Percentiles rank a stretch among this genome's conserved stretches.
Conservation (phyloP, 148 eudicot genomes). For the Rhododendron griersonianum region DNA sequence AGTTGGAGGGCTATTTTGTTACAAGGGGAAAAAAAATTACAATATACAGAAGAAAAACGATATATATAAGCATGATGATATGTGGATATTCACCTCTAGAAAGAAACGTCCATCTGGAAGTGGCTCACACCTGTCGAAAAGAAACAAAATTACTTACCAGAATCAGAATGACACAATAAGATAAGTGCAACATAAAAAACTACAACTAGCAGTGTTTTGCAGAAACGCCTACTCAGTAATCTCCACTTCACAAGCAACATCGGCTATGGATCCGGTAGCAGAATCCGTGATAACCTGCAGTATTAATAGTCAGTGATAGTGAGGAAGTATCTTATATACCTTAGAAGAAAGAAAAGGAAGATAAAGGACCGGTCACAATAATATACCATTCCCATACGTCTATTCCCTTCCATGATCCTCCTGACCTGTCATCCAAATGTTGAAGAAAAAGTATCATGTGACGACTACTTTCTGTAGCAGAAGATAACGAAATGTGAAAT, state of each 20-base stretch:
- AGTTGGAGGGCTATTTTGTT: background rate
- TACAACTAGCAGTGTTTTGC: background rate
- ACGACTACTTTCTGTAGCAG: background rate
- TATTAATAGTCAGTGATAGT: background rate
- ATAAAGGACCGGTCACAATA: conserved; percentile 18
- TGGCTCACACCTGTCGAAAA: conserved; percentile 81
- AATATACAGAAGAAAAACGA: background rate
- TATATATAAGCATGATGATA: background rate
- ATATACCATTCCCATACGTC: conserved; percentile 99
- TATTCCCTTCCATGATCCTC: conserved; percentile 99
- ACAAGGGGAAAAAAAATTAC: background rate
- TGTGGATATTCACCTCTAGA: conserved; percentile 59
- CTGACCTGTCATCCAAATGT: conserved; percentile 64
- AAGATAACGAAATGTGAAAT: background rate
- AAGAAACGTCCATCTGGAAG: conserved; percentile 98
- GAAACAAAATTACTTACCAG: background rate
- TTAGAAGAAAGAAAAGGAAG: conserved; percentile 16
- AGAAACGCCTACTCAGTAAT: conserved; percentile 51
- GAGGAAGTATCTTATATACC: conserved; percentile 1
- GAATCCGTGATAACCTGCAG: conserved; percentile 45
- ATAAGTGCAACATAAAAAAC: conserved; percentile 26
- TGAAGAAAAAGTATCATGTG: background rate
- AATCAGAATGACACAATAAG: conserved; percentile 8
- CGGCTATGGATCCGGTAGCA: conserved; percentile 74
- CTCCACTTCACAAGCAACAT: conserved; percentile 97